phyloP scores from a whole-genome alignment of 495 filamentous ascomycete genomes.

The Cetradonia linearis region DNA sequence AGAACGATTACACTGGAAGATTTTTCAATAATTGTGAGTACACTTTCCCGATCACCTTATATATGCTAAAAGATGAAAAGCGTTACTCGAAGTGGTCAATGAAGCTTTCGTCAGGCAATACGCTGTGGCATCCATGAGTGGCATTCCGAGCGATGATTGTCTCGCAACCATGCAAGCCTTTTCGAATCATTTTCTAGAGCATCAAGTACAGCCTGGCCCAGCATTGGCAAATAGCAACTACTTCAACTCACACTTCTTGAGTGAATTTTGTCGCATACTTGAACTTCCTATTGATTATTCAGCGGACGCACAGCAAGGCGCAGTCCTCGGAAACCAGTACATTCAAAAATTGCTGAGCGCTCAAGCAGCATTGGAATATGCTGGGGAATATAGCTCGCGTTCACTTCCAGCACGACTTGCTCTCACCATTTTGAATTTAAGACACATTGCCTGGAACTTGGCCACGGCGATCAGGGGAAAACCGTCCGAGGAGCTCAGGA shows the following conservation, averaged over 20 bases:
- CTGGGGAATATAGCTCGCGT: slow-evolving; percentile 47
- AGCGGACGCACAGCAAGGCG: slow-evolving; percentile 56
- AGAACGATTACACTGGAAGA: slow-evolving; percentile 32
- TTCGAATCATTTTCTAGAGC: slow-evolving; percentile 38
- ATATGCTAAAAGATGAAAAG: slow-evolving; percentile 14
- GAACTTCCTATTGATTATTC: slow-evolving; percentile 60
- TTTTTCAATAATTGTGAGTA: slow-evolving; percentile 36
- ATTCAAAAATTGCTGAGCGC: slow-evolving; percentile 62
- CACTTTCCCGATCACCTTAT: not conserved
- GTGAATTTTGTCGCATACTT: slow-evolving; percentile 55
- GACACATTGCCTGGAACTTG: slow-evolving; percentile 58
- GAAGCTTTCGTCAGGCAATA: slow-evolving; percentile 51
- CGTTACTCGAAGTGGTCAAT: slow-evolving; percentile 27
- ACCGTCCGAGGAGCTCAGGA: slow-evolving; percentile 47
- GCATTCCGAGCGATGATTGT: slow-evolving; percentile 62
- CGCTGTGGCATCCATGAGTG: slow-evolving; percentile 43
- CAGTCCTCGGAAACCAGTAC: slow-evolving; percentile 55
- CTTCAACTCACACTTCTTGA: slow-evolving; percentile 45
- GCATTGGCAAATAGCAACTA: slow-evolving; percentile 19
- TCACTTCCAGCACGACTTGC: slow-evolving; percentile 58
- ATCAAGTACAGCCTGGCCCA: slow-evolving; percentile 25
- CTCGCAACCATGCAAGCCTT: slow-evolving; percentile 52
- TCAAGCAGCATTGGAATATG: slow-evolving; percentile 57
- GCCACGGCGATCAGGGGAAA: slow-evolving; percentile 46
- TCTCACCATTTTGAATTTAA: slow-evolving; percentile 61